Evolutionary conservation across 495 filamentous ascomycete species (phyloP).

Genomic region (Talaromyces stipitatus): DNA sequence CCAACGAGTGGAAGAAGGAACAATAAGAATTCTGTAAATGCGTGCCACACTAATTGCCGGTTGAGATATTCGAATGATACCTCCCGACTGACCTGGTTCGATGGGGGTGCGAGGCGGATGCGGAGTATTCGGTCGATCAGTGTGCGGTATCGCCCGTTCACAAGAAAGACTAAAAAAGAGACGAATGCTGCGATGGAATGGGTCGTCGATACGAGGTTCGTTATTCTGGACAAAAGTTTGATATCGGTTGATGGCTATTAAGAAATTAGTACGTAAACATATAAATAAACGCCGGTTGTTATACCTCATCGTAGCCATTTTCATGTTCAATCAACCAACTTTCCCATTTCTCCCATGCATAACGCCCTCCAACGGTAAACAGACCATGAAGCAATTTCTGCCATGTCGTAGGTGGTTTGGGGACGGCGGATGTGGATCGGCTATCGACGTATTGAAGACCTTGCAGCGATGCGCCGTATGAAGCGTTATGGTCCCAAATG

Average conservation of each 20-base stretch:
- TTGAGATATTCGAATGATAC: slow-evolving; percentile 98
- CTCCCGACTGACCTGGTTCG: slow-evolving; percentile 74
- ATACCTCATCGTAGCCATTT: slow-evolving; percentile 58
- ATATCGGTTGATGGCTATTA: slow-evolving; percentile 39
- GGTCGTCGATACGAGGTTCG: slow-evolving; percentile 56
- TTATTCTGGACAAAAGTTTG: slow-evolving; percentile 56
- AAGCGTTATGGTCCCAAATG: slow-evolving; percentile 93
- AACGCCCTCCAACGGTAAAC: slow-evolving; percentile 78
- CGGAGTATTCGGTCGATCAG: slow-evolving; percentile 79
- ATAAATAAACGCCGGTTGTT: neutral
- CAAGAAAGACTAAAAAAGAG: slow-evolving; percentile 83
- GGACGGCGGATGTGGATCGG: slow-evolving; percentile 51
- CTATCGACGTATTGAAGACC: slow-evolving; percentile 87
- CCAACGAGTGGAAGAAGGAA: slow-evolving; percentile 93
- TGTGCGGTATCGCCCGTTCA: slow-evolving; percentile 86
- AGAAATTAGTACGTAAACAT: neutral
- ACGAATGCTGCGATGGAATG: slow-evolving; percentile 73
- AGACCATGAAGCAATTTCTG: slow-evolving; percentile 84
- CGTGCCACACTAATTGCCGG: slow-evolving; percentile 96
- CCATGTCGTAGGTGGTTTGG: slow-evolving; percentile 56
- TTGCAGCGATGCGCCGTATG: slow-evolving; percentile 88
- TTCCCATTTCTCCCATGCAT: slow-evolving; percentile 87
- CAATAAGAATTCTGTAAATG: slow-evolving; percentile 94
- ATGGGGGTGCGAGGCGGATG: slow-evolving; percentile 77
- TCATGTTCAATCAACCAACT: slow-evolving; percentile 71